A percentile compares a stretch with the other conserved stretches of the same genome.
Conservation (phyloP, 1,139 yeast genomes). For the Cylindricascospora bacillispora region DNA sequence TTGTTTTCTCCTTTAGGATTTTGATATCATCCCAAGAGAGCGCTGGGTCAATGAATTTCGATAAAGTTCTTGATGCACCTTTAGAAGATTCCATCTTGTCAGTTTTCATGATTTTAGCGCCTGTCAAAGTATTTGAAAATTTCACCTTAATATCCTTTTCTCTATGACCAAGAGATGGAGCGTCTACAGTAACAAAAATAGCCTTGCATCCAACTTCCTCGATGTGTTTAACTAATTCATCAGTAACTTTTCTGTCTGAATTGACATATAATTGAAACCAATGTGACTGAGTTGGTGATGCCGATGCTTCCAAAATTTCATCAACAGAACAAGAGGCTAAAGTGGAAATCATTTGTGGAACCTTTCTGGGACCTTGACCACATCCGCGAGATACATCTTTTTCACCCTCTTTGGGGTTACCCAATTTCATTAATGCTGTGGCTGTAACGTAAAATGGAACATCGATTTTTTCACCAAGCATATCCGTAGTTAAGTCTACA, state of each 20-base stretch:
- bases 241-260: conserved; percentile 50
- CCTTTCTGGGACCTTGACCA: conserved; percentile 46
- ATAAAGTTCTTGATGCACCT: conserved; percentile 82
- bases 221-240: conserved; percentile 52
- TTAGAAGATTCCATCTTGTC: conserved; percentile 38
- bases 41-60: conserved; percentile 74
- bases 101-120: conserved; percentile 21
- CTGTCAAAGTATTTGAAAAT: conserved; percentile 36
- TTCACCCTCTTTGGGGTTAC: conserved; percentile 69
- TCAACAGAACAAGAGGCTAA: conserved; percentile 64
- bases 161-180: conserved; percentile 89
- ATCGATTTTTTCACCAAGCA: conserved; percentile 37
- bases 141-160: conserved; percentile 51
- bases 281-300: conserved; percentile 37
- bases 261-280: conserved; percentile 91
- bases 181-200: conserved; percentile 80
- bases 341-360: conserved; percentile 74
- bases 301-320: conserved; percentile 53
- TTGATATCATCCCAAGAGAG: conserved; percentile 40
- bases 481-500: conserved; percentile 41
- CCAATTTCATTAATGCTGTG: conserved; percentile 69
- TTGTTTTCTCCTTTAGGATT: conserved; percentile 30
- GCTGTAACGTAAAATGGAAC: conserved; percentile 74
- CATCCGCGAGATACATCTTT: conserved; percentile 64
- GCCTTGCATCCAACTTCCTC: conserved; percentile 69